phyloP scores from a whole-genome alignment of 805 yeast species.

The Candida yuanshanica region DNA sequence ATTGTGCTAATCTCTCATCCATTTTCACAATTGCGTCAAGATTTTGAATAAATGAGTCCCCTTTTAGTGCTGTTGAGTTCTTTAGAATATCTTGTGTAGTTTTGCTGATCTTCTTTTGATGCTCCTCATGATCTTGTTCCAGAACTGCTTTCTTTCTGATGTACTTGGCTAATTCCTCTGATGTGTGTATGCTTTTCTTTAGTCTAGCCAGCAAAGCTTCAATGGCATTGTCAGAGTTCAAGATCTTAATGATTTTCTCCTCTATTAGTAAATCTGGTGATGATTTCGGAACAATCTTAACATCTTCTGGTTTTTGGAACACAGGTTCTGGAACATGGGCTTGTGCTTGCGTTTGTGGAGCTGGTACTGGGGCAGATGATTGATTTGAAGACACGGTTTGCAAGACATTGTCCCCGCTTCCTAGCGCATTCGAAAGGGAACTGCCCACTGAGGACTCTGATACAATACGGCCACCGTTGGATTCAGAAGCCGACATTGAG shows the following conservation, averaged over 20 bases:
- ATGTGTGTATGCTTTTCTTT: slow-evolving; percentile 73
- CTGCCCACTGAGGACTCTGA: slow-evolving; percentile 6
- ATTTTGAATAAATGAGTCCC: slow-evolving; percentile 60
- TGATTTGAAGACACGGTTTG: neutral
- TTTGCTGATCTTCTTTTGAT: slow-evolving; percentile 63
- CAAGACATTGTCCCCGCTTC: neutral
- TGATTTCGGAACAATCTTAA: slow-evolving; percentile 21
- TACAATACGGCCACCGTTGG: neutral
- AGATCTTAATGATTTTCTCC: slow-evolving; percentile 43
- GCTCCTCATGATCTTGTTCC: slow-evolving; percentile 75
- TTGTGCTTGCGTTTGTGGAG: slow-evolving; percentile 1
- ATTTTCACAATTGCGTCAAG: slow-evolving; percentile 66
- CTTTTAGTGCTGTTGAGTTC: slow-evolving; percentile 38
- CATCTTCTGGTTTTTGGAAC: neutral
- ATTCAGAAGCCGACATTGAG: neutral
- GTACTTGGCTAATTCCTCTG: slow-evolving; percentile 80
- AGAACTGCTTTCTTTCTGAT: slow-evolving; percentile 70
- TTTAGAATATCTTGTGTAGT: slow-evolving; percentile 46
- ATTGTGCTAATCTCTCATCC: slow-evolving; percentile 71
- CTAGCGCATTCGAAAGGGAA: slow-evolving; percentile 1
- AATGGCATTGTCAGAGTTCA: slow-evolving; percentile 70
- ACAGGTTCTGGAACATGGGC: slow-evolving; percentile 3
- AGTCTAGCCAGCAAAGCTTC: slow-evolving; percentile 66
- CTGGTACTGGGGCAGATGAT: neutral
- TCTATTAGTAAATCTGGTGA: slow-evolving; percentile 38